A percentile compares a stretch with the other conserved stretches of the same genome.
phyloP scores from a whole-genome alignment of 148 eudicot species.

The Cornus florida region DNA sequence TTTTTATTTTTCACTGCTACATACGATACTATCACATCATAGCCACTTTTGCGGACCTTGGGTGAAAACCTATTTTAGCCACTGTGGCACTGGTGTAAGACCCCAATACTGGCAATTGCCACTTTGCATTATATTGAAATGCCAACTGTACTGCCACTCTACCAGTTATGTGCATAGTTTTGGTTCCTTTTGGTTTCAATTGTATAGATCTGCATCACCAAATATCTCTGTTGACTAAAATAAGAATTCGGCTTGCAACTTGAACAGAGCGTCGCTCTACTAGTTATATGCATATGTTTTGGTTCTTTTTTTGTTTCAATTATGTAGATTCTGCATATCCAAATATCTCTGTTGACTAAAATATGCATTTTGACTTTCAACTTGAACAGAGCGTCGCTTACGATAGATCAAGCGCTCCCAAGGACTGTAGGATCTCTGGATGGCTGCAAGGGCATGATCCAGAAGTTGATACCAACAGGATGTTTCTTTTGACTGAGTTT shows the following conservation, averaged over 20 bases:
- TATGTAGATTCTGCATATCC: not conserved
- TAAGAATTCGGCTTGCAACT: not conserved
- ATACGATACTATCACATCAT: not conserved
- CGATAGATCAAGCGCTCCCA: constrained; percentile 89
- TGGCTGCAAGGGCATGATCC: constrained; percentile 51
- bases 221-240: not conserved
- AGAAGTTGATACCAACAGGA: constrained; percentile 30
- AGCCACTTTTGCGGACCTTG: no score
- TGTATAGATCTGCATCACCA: not conserved
- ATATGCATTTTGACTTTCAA: not conserved
- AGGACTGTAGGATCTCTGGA: constrained; percentile 71
- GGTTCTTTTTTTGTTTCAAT: not conserved
- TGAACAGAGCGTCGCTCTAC: constrained; percentile 64
- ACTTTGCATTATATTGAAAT: not conserved
- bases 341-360: not conserved
- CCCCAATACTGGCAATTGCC: not conserved
- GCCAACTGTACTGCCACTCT: not conserved
- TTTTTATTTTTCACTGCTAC: not conserved
- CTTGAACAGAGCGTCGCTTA: constrained; percentile 76
- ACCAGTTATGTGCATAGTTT: not conserved
- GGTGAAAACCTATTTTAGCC: no score
- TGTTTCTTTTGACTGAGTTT: constrained; percentile 68
- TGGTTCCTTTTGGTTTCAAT: not conserved
- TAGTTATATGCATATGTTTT: not conserved
- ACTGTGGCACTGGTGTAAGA: not conserved